phyloP scores from a whole-genome alignment of 768 basidiomycete species.

The Saitozyma podzolica region DNA sequence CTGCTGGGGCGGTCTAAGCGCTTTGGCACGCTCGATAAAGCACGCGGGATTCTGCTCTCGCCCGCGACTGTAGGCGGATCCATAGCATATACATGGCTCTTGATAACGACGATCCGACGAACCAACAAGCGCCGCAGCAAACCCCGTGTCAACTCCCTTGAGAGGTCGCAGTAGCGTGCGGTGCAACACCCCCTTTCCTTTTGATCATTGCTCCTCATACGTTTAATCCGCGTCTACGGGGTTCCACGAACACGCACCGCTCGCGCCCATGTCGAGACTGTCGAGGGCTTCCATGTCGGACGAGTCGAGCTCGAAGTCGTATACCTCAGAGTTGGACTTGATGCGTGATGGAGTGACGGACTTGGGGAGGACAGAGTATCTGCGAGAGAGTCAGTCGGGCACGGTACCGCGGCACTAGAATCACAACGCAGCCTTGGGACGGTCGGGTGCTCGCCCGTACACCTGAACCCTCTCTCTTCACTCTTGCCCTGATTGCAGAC shows the following conservation, averaged over 20 bases:
- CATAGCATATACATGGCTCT: too few relatives aligned
- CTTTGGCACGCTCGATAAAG: too few relatives aligned
- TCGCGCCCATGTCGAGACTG: constrained; percentile 68
- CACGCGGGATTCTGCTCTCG: too few relatives aligned
- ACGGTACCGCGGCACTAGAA: background rate
- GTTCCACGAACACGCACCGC: constrained; percentile 80
- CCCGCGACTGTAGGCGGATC: too few relatives aligned
- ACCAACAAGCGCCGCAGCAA: too few relatives aligned
- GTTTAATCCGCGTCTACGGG: constrained; percentile 60
- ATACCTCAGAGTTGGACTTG: constrained; percentile 38
- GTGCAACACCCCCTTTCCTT: too few relatives aligned
- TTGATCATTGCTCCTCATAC: too few relatives aligned
- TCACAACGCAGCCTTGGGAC: too few relatives aligned
- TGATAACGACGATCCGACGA: too few relatives aligned
- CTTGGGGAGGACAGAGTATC: constrained; percentile 81
- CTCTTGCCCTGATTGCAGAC: constrained; percentile 57
- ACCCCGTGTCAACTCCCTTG: too few relatives aligned
- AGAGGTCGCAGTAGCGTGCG: too few relatives aligned
- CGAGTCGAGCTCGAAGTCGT: constrained; percentile 67
- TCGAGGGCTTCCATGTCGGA: constrained; percentile 71
- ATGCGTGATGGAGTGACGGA: constrained; percentile 71
- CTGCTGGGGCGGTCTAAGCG: too few relatives aligned
- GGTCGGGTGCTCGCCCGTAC: background rate
- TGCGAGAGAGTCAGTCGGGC: constrained; percentile 40
- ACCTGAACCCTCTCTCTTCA: background rate